phyloP scores from a whole-genome alignment of 345 rosid species.

The Arabidopsis thaliana region TAIR10.1 NC_003071.7:17209001-17209500 shows the following conservation, averaged over 20 bases:
- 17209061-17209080: slow-evolving; percentile 53
- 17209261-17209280: slow-evolving; percentile 51
- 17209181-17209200: too few species aligned
- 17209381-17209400: slow-evolving; percentile 71
- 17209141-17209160: too few species aligned
- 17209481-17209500: slow-evolving; percentile 31
- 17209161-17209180: too few species aligned
- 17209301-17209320: slow-evolving; percentile 75
- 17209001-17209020: slow-evolving; percentile 51
- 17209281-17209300: slow-evolving; percentile 53
- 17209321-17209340: slow-evolving; percentile 81
- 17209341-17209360: slow-evolving; percentile 72
- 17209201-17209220: slow-evolving; percentile 72
- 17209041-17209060: slow-evolving; percentile 68
- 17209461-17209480: slow-evolving; percentile 21
- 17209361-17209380: slow-evolving; percentile 61
- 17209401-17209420: slow-evolving; percentile 28
- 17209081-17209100: neutral
- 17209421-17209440: slow-evolving; percentile 40
- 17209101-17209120: neutral
- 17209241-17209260: slow-evolving; percentile 59
- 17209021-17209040: slow-evolving; percentile 55
- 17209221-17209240: slow-evolving; percentile 62
- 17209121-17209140: neutral
- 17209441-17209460: slow-evolving; percentile 9